Base-by-base conservation (phyloP, 306 rosid species). In the Rosa chinensis region DNA sequence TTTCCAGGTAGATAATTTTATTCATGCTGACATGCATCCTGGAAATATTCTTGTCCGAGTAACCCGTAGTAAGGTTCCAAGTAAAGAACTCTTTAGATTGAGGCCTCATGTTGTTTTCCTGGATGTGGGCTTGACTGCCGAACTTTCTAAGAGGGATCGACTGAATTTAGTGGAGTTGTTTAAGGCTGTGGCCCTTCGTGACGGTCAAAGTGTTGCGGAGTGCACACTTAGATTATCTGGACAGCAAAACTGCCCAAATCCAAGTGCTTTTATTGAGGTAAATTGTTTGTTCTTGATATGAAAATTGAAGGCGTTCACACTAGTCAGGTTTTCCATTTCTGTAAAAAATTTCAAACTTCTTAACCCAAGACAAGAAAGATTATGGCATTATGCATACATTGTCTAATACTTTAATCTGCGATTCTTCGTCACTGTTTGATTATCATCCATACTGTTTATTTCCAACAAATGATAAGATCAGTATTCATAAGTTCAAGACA, bases 1-100 rank as follows among this genome's bases (percentile, higher is more conserved):
- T 76, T 83, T 86, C 48, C 89, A 90, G 97, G 90, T 90, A 42
- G 97, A 91, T 80, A 93, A 93, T 84, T 93, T 93, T 82, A 80
- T 90, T 62, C 97, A 93, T 80, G 96, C 97, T 64, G 97, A 93
- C 83, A 88, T 93, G 94, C 97, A 93, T 80, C 96, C 97, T 40
- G 97, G 96, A 81, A 93, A 93, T 87, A 93, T 93, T 79, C 96
- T 93, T 53, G 94, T 93, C 74, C 86, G 97, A 74, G 81, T 83
- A 21, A 77, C 52, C 4, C 50, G 82, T 66, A 56, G 80, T 72
- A 89, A 85, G 77, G 53, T 80, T 11, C 81, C 88, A 8, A 82
- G 79, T 21, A 79, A 85, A 74, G 72, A 23, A 77, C 89, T 89
- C 74, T 91, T 87, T 76, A 85, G 83, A 79, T 74, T 92, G 68